Evolutionary conservation across 1,284 basidiomycete genomes (phyloP), one percentile per base, ranked within the genome.

Genomic region (Cutaneotrichosporon cavernicola): DNA sequence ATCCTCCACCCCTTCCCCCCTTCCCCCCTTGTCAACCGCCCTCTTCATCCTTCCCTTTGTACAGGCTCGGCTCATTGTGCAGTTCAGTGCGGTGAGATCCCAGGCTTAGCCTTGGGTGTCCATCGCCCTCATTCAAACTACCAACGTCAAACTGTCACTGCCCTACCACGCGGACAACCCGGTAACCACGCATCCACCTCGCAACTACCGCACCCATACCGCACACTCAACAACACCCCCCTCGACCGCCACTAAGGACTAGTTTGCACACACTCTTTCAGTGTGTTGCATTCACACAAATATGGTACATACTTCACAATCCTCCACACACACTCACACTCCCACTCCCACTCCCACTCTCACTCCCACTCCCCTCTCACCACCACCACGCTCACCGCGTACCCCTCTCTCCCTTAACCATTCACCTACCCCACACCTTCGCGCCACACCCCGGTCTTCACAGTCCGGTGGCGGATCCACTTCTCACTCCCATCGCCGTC

Each of bases 261-360:
- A 40, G 31, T 36, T 36, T 22, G 38, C 55, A 38, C 38, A 56
- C 55, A 9, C 13, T n/a, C 36, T 10, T 55, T 32, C n/a, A 8
- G 14, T 16, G 49, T 56, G 36, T 56, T 56, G 55, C 55, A 16
- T 34, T 43, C 22, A 56, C 22, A 40, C 43, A 64, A 64, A 22
- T 18, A 65, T 65, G 63, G 63, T 65, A 65, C 49, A 64, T 61
- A 61, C 56, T 36, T 46, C 56, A 21, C 49, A 51, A 13, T 14
- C 38, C 36, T 26, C 26, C 26, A 26, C 26, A 2, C 26, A 26
- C 26, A 26, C 26, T 26, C 26, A 26, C 3, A 26, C 26, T 26
- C 31, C 4, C 7, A 9, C 13, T 16, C 49, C n/a, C 36, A 52
- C 52, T 53, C 52, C 52, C 7, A 9, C 13, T 16, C 49, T 10